A percentile compares a stretch with the other conserved stretches of the same genome.
phyloP scores from a whole-genome alignment of 257 asterid genomes.

The Pogostemon cablin region DNA sequence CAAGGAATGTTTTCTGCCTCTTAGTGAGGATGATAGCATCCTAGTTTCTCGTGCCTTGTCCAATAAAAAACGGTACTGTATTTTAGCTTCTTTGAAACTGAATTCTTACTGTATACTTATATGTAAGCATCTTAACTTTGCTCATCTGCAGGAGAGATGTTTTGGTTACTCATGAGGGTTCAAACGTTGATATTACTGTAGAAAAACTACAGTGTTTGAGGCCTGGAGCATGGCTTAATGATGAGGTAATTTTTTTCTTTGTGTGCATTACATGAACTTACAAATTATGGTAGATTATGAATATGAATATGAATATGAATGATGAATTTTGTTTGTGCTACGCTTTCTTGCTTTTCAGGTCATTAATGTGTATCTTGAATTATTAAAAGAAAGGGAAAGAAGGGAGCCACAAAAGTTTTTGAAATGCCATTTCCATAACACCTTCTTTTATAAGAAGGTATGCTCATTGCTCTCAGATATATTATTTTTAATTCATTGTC shows the following conservation, averaged over 20 bases:
- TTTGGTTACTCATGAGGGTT: constrained; percentile 62
- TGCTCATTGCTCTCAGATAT: constrained; percentile 22
- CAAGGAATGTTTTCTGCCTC: constrained; percentile 70
- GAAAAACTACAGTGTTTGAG: constrained; percentile 74
- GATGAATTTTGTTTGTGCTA: constrained; percentile 1
- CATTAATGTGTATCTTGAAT: constrained; percentile 79
- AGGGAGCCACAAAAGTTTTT: constrained; percentile 80
- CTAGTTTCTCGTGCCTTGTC: constrained; percentile 52
- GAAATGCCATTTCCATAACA: constrained; percentile 85
- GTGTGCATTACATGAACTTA: constrained; percentile 9
- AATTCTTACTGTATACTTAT: neutral
- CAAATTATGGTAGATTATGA: constrained; percentile 11
- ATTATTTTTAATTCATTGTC: constrained; percentile 13
- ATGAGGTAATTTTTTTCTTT: constrained; percentile 60
- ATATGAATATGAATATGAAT: constrained; percentile 11
- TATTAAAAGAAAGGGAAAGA: constrained; percentile 88
- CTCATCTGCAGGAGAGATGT: constrained; percentile 53
- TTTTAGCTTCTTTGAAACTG: constrained; percentile 8
- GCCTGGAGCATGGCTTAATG: constrained; percentile 84
- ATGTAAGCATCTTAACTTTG: constrained; percentile 28
- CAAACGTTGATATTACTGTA: constrained; percentile 82
- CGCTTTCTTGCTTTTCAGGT: constrained; percentile 56
- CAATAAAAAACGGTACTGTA: constrained; percentile 49
- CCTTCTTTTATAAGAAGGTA: constrained; percentile 95
- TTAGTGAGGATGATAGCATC: constrained; percentile 59